Evolutionary conservation across 345 rosid genomes (phyloP).

Genomic region (Hypericum perforatum): DNA sequence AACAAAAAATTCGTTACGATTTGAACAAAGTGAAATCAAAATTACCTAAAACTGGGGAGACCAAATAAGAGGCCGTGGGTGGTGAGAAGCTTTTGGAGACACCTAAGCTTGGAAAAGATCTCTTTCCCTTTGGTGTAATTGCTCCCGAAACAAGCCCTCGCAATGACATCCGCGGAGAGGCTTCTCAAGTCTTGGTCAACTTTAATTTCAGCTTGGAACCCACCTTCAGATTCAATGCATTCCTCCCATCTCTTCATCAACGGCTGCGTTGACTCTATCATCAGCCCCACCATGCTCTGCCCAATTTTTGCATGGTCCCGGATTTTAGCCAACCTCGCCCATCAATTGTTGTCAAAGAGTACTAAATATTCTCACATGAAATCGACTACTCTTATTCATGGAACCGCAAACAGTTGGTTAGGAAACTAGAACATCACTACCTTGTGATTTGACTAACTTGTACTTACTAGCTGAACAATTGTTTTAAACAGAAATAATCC

Average conservation of each 20-base stretch:
- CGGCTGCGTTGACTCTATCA: constrained; percentile 11
- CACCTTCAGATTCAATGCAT: constrained; percentile 4
- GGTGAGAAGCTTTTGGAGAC: constrained; percentile 10
- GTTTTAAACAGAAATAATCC: no score
- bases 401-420: no score
- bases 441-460: no score
- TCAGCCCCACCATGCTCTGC: constrained; percentile 18
- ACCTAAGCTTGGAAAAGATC: constrained; percentile 16
- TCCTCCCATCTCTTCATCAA: constrained; percentile 15
- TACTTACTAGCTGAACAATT: no score
- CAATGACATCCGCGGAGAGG: constrained; percentile 13
- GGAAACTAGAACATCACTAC: no score
- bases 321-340: no score
- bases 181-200: constrained; percentile 15
- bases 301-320: not conserved
- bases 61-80: constrained; percentile 6
- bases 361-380: no score
- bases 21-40: no score
- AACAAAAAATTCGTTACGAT: no score
- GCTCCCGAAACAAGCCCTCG: constrained; percentile 18
- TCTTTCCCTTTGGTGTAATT: constrained; percentile 12
- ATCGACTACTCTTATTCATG: no score
- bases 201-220: constrained; percentile 9
- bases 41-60: constrained; percentile 6
- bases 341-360: no score